Base-by-base conservation (phyloP, 129 eudicot species). In the Artemisia tridentata region DNA sequence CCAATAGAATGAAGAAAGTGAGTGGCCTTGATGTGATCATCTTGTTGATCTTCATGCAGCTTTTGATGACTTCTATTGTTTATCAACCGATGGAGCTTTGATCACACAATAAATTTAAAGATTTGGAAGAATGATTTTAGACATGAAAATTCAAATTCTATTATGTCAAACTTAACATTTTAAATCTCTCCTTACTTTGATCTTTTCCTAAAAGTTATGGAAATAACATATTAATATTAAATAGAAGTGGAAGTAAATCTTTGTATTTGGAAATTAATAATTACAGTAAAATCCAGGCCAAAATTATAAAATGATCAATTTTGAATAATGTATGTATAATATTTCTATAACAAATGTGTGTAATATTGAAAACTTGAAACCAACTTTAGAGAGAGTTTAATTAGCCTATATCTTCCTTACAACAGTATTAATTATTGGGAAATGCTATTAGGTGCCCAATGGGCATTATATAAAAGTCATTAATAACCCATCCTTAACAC, bases 1-100 rank as follows among this genome's bases (percentile, higher is more conserved):
- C 91, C 84, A 70, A 70, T 23, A 83, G 18, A 64, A 83, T 75
- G 71, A 83, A 62, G 67, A 76, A 76, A 49, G 56, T 55, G 52
- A 76, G 21, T 16, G 81, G 82, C 13, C 80, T 71, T 64, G 57
- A 56, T 43, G 57, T 72, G 7, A 83, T 63, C 65, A 65, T 60
- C 7, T 34, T 77, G 61, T 19, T 56, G 60, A 75, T 63, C 74
- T 67, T 72, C 79, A 79, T 73, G 21, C 52, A 72, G 51, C 49
- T 19, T 73, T 72, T 73, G 55, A 83, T 75, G 67, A 13, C 41
- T 34, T 34, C 0, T 34, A 38, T 20, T 64, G 48, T 29, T 20
- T 6, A 74, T 18, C 43, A 73, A 63, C 51, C 10, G 5, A 16
- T 23, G 71, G 55, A 73, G 12, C 41, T 72, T 8, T 65, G 46